Percentiles rank a stretch among this genome's conserved stretches.
These are phyloP conservation scores for Ophiostoma quercus DNA, from an alignment of 2,329 filamentous ascomycete genomes.

Conservation along the genomic window DNA sequence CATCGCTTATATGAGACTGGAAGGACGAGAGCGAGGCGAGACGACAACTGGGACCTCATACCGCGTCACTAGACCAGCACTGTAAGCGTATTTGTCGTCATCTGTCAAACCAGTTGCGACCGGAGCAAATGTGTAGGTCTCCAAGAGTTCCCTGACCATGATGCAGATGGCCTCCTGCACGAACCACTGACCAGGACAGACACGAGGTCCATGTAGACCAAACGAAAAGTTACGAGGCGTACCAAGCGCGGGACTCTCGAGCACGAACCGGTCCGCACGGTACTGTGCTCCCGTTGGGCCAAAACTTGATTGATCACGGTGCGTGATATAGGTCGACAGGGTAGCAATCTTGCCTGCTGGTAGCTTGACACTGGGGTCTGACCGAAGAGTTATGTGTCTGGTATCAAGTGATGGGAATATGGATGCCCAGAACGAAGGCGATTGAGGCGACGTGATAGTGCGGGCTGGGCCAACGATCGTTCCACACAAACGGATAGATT, in stretches of 20 bases:
- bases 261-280: not conserved
- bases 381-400: not conserved
- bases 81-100: not conserved
- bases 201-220: slow-evolving; percentile 21
- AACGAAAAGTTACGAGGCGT: slow-evolving; percentile 18
- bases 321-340: not conserved
- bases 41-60: not conserved
- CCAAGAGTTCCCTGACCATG: slow-evolving; percentile 20
- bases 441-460: not conserved
- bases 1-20: not conserved
- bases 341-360: not conserved
- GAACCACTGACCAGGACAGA: slow-evolving; percentile 22
- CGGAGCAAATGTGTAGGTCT: slow-evolving; percentile 16
- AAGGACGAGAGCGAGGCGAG: not conserved
- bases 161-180: slow-evolving; percentile 23
- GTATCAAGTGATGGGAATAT: not conserved
- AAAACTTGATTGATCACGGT: not conserved
- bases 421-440: not conserved
- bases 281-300: not conserved
- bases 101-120: not conserved
- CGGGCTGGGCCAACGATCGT: slow-evolving; percentile 17
- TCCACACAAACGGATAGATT: slow-evolving; percentile 22
- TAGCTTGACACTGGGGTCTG: not conserved
- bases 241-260: not conserved
- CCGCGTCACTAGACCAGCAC: not conserved